Evolutionary conservation across 202 grass and related monocot species (phyloP).

Genomic region (Eragrostis tef): DNA sequence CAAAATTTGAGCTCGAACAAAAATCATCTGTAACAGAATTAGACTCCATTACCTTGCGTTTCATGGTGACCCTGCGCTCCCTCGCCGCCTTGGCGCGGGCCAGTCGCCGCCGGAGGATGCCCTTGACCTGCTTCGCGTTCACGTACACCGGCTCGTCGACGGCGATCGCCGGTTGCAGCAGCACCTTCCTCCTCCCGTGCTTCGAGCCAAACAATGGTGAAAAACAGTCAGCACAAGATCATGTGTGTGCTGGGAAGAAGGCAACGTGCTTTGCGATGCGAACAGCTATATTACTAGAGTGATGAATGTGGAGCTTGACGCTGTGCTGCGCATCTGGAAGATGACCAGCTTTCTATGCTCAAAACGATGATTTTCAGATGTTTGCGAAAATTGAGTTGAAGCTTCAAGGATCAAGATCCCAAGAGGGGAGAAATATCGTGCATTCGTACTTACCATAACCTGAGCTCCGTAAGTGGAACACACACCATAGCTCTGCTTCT

Average conservation of each 20-base stretch:
- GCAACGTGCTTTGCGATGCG: too few relatives aligned
- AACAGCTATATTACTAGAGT: too few relatives aligned
- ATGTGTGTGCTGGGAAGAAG: too few relatives aligned
- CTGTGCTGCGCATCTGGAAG: neutral
- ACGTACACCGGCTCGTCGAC: constrained; percentile 58
- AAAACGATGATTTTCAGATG: neutral
- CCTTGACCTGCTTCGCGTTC: constrained; percentile 76
- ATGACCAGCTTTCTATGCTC: neutral
- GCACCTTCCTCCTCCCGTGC: constrained; percentile 47
- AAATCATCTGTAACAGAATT: neutral
- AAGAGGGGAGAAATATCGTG: neutral
- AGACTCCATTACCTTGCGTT: constrained; percentile 51
- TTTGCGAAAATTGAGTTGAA: neutral
- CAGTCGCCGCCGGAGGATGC: constrained; percentile 67
- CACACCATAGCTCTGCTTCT: constrained; percentile 44
- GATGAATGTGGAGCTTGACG: neutral
- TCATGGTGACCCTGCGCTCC: constrained; percentile 45
- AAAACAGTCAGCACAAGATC: constrained; percentile 11
- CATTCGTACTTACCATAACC: constrained; percentile 38
- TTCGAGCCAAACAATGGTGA: neutral
- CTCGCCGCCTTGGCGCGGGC: constrained; percentile 60
- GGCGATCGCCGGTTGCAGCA: constrained; percentile 50
- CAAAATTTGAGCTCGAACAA: neutral
- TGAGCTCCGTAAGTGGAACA: constrained; percentile 46
- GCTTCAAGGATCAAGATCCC: neutral